Evolutionary conservation across 495 filamentous ascomycete genomes (phyloP).

Genomic region (Podospora australis): DNA sequence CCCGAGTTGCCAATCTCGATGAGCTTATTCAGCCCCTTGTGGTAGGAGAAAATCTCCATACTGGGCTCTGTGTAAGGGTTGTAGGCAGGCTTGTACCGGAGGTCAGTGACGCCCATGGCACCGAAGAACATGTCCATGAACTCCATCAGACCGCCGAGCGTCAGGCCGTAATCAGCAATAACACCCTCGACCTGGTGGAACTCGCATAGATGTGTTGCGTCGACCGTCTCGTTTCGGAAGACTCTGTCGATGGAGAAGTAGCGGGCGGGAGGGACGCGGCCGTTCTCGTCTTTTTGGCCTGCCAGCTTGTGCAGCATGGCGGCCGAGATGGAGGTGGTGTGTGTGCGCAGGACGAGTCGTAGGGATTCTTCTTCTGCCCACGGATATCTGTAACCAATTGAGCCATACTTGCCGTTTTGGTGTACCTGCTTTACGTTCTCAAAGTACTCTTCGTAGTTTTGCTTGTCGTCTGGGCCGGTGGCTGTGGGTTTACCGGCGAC

Average conservation of each 20-base stretch:
- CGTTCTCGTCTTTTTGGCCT: conserved; percentile 47
- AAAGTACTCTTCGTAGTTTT: conserved; percentile 80
- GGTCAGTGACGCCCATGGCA: conserved; percentile 85
- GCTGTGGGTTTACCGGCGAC: conserved; percentile 64
- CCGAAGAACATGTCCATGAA: conserved; percentile 96
- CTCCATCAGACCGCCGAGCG: conserved; percentile 85
- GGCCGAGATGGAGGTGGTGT: conserved; percentile 86
- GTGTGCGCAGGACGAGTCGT: conserved; percentile 85
- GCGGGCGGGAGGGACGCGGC: conserved; percentile 59
- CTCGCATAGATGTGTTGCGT: conserved; percentile 92
- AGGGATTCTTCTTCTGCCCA: conserved; percentile 87
- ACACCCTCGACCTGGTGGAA: conserved; percentile 99
- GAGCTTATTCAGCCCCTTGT: conserved; percentile 82
- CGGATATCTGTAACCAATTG: conserved; percentile 90
- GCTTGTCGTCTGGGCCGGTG: conserved; percentile 51
- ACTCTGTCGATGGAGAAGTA: conserved; percentile 98
- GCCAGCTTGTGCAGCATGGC: conserved; percentile 87
- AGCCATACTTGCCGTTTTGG: conserved; percentile 79
- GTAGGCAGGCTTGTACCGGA: conserved; percentile 79
- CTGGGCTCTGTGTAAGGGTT: conserved; percentile 94
- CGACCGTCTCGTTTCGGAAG: conserved; percentile 82
- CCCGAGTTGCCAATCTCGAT: conserved; percentile 97
- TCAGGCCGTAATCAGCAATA: conserved; percentile 89
- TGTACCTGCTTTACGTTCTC: conserved; percentile 80
- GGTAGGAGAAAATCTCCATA: conserved; percentile 73